Evolutionary conservation across 371 early-diverging fungal species (phyloP), one percentile per base, ranked within the genome.

Genomic region (Apophysomyces trapeziformis): DNA sequence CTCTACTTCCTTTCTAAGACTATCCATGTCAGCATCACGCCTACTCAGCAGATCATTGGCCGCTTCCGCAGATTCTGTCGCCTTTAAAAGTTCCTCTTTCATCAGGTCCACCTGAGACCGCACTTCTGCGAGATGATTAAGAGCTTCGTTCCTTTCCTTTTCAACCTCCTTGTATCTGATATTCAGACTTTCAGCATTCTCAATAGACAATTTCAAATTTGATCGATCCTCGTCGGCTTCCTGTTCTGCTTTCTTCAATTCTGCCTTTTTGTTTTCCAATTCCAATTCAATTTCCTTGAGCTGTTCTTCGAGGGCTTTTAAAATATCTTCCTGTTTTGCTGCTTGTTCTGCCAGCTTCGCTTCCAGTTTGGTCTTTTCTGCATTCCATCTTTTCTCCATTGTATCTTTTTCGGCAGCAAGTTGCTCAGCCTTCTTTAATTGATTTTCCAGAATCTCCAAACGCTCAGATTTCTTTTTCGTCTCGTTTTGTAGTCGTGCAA

Each of bases 41-140:
- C 86, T 82, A 62, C 87, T 79, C 36, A 87, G 70, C 46, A 78
- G 79, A 1, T 80, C 74, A 38, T 87, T 88, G 21, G 77, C 82
- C 0, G 85, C 76, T 18, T 80, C 81, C 14, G 84, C 63, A 0
- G 89, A 80, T 45, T 86, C 89, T 43, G 86, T 76, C 0, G 81
- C 73, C 37, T 85, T 86, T n/a, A 72, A 68, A 9, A 83, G 67
- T 41, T 83, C 83, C 16, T 64, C 68, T 5, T 69, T 74, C 12
- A 74, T 18, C 4, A 69, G 44, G 58, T 77, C 81, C 37, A 84
- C 39, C 37, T 65, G 69, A 16, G 74, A 60, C 59, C 80, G 78
- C 18, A 74, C 71, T 26, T 81, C 83, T 6, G 67, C 65, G 16
- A 80, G 59, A 65, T 76, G 76, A 16, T 78, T 64, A 16, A 75